Base-by-base conservation (phyloP, 2,329 filamentous ascomycete species). In the Corinectria fuckeliana region DNA sequence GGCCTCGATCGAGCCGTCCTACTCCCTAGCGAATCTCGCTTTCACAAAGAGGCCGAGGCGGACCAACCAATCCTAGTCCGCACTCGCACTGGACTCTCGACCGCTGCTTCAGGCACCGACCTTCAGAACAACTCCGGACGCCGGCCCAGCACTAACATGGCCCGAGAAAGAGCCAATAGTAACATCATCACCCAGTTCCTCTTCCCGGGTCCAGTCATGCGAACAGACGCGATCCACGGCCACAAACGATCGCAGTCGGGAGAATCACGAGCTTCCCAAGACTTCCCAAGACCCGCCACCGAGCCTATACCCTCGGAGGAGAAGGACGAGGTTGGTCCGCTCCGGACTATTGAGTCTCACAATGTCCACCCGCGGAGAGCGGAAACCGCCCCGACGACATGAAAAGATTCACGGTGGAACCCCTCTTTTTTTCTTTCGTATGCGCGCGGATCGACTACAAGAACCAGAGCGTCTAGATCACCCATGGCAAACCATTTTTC, bases 1-100 rank as follows among this genome's bases (percentile, higher is more conserved):
- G 86, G 86, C 3, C 81, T 89, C 2, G 85, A 88, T 68, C 80
- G 84, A n/a, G 85, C 85, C 44, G 83, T 88, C 9, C 77, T 87
- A 9, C 74, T 88, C 14, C 85, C 85, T 4, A 85, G 82, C 69
- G 84, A 87, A 67, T 75, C 82, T 21, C 81, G 85, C 20, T 81
- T 85, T 66, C 77, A 79, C 54, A 82, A 80, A 58, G 84, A 87
- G 69, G 79, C 79, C 3, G 81, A 81, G 16, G 81, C 82, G 25
- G 76, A 77, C 13, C 80, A 81, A 36, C 74, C 76, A 2, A 71
- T 70, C 3, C 68, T 78, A 11, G 69, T 72, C n/a, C 74, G 75
- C 14, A 74, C 76, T n/a, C 70, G 68, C 41, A 80, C 78, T 10
- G 69, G 62, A 7, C 56, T 69, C 1, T 79, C 79, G 3, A 69